Evolutionary conservation across 2,329 filamentous ascomycete genomes (phyloP).

Genomic region (Basipetospora chlamydospora): DNA sequence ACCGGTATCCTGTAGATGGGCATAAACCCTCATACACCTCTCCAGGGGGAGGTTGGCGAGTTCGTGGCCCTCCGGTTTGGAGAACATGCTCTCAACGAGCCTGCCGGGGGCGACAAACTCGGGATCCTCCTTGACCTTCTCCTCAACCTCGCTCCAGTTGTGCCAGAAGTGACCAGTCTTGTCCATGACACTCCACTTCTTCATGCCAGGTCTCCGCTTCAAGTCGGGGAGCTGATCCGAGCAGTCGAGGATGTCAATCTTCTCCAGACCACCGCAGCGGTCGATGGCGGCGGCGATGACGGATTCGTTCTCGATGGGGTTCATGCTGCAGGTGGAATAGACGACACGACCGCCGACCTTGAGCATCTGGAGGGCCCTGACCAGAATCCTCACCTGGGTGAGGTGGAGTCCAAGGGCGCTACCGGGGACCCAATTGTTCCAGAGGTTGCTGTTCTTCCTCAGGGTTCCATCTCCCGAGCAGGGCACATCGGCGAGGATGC

Average conservation of each 20-base stretch:
- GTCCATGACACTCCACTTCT: constrained; percentile 82
- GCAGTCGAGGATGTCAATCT: constrained; percentile 76
- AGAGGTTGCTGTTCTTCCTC: constrained; percentile 85
- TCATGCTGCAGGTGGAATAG: constrained; percentile 98
- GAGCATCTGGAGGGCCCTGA: constrained; percentile 86
- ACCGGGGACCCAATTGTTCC: constrained; percentile 86
- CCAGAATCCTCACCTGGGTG: constrained; percentile 79
- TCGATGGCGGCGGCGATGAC: constrained; percentile 80
- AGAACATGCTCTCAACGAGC: constrained; percentile 73
- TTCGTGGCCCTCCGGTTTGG: constrained; percentile 36
- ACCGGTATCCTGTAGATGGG: constrained; percentile 89
- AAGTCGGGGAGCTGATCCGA: constrained; percentile 62
- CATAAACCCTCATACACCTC: constrained; percentile 85
- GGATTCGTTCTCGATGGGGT: constrained; percentile 93
- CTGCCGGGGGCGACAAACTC: constrained; percentile 44
- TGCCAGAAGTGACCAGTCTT: constrained; percentile 67
- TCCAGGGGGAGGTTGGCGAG: constrained; percentile 62
- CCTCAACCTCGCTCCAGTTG: constrained; percentile 68
- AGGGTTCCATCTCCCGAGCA: constrained; percentile 92
- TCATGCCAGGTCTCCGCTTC: constrained; percentile 63
- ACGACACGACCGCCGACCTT: constrained; percentile 90
- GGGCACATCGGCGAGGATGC: constrained; percentile 89
- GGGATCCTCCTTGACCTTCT: constrained; percentile 46
- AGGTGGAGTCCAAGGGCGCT: constrained; percentile 77
- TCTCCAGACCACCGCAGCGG: constrained; percentile 68